These are phyloP conservation scores for Rhodotorula sp. DNA, from an alignment of 1,284 basidiomycete genomes.

Conservation along the genomic window DNA sequence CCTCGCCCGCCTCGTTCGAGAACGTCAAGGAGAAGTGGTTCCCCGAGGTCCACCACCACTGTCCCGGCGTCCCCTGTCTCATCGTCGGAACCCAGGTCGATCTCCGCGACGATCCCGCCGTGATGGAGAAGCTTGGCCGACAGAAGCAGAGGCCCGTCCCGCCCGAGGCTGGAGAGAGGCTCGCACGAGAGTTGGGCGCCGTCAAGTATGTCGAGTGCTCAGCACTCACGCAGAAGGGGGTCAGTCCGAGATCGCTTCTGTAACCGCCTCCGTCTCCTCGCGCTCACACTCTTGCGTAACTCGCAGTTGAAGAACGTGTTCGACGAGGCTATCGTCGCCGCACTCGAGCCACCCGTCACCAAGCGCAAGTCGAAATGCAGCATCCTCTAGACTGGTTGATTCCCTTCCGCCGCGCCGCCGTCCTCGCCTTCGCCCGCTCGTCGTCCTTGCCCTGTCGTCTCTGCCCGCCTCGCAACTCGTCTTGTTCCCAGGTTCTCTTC, in stretches of 20 bases:
- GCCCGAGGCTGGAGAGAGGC: constrained; percentile 83
- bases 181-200: constrained; percentile 91
- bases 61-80: constrained; percentile 98
- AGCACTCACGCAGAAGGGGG: constrained; percentile 94
- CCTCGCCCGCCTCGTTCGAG: constrained; percentile 96
- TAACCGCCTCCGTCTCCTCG: not conserved
- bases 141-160: constrained; percentile 94
- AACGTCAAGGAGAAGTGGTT: constrained; percentile 99
- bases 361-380: constrained; percentile 76
- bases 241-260: constrained; percentile 21
- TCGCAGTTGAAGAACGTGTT: constrained; percentile 90
- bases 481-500: not conserved
- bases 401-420: not conserved
- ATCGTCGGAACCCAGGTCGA: constrained; percentile 99
- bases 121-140: constrained; percentile 89
- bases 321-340: constrained; percentile 99
- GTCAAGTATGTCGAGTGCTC: constrained; percentile 99
- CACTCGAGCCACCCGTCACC: constrained; percentile 89
- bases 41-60: constrained; percentile 95
- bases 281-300: not conserved
- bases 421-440: not conserved
- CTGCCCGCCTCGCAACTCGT: not conserved
- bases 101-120: constrained; percentile 86
- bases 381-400: constrained; percentile 33
- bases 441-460: not conserved